phyloP scores from a whole-genome alignment of 2,329 filamentous ascomycete species.

The Polychaeton citri region DNA sequence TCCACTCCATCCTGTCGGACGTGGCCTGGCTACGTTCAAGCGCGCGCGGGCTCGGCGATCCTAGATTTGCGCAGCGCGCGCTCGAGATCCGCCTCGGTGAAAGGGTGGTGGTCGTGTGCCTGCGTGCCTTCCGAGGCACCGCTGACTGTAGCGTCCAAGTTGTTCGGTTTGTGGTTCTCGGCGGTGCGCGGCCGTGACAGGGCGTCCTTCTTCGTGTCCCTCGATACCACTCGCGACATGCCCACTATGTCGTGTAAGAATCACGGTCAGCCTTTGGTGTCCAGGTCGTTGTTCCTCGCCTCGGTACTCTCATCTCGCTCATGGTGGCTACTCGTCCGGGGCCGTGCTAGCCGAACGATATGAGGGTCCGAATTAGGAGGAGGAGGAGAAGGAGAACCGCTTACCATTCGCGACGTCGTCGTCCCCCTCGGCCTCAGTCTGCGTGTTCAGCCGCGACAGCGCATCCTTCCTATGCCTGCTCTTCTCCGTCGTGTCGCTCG shows the following conservation, averaged over 20 bases:
- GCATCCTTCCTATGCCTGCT: conserved; percentile 1
- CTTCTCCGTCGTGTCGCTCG: conserved; percentile 11
- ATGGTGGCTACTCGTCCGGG: no score
- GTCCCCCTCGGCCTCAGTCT: conserved; percentile 30
- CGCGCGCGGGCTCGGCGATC: conserved; percentile 15
- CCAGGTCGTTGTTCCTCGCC: no score
- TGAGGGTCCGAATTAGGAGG: conserved; percentile 1
- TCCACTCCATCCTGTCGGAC: no score
- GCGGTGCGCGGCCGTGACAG: conserved; percentile 16
- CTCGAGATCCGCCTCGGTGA: conserved; percentile 32
- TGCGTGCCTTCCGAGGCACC: conserved; percentile 11
- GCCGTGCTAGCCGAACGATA: no score
- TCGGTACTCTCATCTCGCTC: no score
- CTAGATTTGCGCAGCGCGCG: conserved; percentile 29
- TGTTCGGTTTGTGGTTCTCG: conserved; percentile 11
- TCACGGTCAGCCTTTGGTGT: not conserved
- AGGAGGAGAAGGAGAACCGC: conserved; percentile 7
- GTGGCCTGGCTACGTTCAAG: no score
- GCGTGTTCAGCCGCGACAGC: conserved; percentile 16
- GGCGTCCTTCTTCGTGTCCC: conserved; percentile 9
- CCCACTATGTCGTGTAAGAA: conserved; percentile 12
- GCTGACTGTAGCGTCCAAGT: conserved; percentile 4
- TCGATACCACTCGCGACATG: conserved; percentile 20
- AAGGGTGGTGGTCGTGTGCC: conserved; percentile 25
- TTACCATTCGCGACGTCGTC: conserved; percentile 35